Percentiles rank a stretch among this genome's conserved stretches.
phyloP scores from a whole-genome alignment of 2,329 filamentous ascomycete species.

The Amphichorda felina region DNA sequence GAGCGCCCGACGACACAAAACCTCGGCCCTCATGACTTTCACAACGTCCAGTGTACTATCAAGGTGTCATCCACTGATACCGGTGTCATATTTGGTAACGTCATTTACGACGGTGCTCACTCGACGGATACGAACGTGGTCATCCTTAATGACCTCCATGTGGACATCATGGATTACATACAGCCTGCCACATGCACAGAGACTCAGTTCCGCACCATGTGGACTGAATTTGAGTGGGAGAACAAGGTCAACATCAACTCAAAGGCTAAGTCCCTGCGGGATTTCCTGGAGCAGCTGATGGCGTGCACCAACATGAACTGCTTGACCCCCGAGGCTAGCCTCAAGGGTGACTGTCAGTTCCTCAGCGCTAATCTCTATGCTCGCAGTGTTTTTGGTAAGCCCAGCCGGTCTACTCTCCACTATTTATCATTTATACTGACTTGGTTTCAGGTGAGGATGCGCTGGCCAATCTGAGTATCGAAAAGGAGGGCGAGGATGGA shows the following conservation, averaged over 20 bases:
- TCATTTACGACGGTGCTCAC: conserved; percentile 90
- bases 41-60: conserved; percentile 97
- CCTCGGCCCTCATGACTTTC: conserved; percentile 87
- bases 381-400: conserved; percentile 93
- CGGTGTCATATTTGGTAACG: conserved; percentile 96
- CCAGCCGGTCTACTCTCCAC: not conserved
- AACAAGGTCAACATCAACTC: conserved; percentile 99
- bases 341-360: conserved; percentile 97
- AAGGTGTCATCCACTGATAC: conserved; percentile 98
- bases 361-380: conserved; percentile 94
- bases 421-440: conserved; percentile 9
- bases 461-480: conserved; percentile 91
- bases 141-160: conserved; percentile 94
- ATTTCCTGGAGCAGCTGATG: conserved; percentile 92
- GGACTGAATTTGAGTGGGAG: conserved; percentile 99
- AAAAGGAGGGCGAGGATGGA: conserved; percentile 91
- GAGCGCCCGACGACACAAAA: conserved; percentile 95
- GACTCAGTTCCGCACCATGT: conserved; percentile 99
- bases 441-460: conserved; percentile 79
- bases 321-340: conserved; percentile 85
- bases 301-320: conserved; percentile 98
- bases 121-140: conserved; percentile 93
- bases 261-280: conserved; percentile 81
- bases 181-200: conserved; percentile 93
- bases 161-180: conserved; percentile 99